phyloP scores from a whole-genome alignment of 495 filamentous ascomycete genomes.

The Xylaria cubensis region DNA sequence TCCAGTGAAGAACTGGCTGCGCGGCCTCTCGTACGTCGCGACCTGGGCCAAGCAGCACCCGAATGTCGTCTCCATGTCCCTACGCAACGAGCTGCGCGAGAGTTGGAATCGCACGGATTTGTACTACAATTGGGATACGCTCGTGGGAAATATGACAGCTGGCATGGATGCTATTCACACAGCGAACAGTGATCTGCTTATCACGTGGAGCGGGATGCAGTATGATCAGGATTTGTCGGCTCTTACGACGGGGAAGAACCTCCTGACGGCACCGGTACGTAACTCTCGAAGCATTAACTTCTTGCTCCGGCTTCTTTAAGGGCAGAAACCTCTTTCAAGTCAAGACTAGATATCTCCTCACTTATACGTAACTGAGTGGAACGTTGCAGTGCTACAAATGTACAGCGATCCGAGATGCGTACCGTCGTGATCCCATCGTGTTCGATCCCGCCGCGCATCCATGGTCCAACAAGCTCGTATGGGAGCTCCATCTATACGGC shows the following conservation, averaged over 20 bases:
- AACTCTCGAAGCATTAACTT: neutral
- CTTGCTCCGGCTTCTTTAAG: neutral
- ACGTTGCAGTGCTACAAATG: slow-evolving; percentile 47
- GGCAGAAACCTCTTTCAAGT: neutral
- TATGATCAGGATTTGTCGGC: slow-evolving; percentile 59
- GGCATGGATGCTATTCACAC: slow-evolving; percentile 55
- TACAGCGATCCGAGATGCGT: slow-evolving; percentile 48
- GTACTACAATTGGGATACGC: slow-evolving; percentile 59
- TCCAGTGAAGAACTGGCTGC: slow-evolving; percentile 56
- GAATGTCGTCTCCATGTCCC: slow-evolving; percentile 55
- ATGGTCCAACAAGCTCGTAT: slow-evolving; percentile 56
- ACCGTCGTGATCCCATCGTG: slow-evolving; percentile 37
- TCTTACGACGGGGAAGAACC: slow-evolving; percentile 49
- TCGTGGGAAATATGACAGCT: slow-evolving; percentile 56
- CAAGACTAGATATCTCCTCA: neutral
- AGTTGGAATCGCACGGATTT: slow-evolving; percentile 39
- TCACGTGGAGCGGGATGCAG: slow-evolving; percentile 63
- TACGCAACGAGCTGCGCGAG: slow-evolving; percentile 61
- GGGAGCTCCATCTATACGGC: slow-evolving; percentile 63
- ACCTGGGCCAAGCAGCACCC: slow-evolving; percentile 54
- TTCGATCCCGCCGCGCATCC: slow-evolving; percentile 39
- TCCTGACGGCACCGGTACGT: slow-evolving; percentile 44
- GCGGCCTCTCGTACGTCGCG: slow-evolving; percentile 59
- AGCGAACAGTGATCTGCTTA: slow-evolving; percentile 59
- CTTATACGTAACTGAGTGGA: neutral